Conservation (phyloP, 345 rosid species). For the Acer yangbiense region DNA sequence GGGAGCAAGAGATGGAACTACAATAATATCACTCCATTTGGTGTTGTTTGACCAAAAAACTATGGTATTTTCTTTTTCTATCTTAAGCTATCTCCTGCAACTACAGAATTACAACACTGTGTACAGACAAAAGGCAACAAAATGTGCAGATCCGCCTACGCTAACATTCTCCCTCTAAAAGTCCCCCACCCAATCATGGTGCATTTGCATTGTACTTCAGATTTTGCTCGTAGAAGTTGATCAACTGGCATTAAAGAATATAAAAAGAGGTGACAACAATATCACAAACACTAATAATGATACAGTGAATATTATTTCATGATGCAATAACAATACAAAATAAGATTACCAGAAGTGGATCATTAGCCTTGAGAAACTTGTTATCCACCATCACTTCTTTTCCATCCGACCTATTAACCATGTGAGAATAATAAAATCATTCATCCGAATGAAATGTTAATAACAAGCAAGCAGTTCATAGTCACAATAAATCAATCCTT, state of each 20-base stretch:
- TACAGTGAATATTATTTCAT: background rate
- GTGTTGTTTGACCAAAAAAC: background rate
- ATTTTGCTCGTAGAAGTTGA: constrained; percentile 90
- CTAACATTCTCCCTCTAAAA: constrained; percentile 15
- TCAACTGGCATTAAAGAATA: constrained; percentile 51
- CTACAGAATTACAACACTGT: constrained; percentile 24
- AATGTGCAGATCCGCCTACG: constrained; percentile 1
- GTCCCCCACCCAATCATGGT: constrained; percentile 28
- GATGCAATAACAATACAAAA: background rate
- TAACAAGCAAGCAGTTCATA: background rate
- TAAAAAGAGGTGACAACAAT: background rate
- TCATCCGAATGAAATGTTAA: background rate
- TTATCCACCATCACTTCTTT: constrained; percentile 85
- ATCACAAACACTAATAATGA: constrained; percentile 1
- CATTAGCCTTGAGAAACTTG: constrained; percentile 74
- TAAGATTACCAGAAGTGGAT: constrained; percentile 80
- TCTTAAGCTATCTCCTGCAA: constrained; percentile 24
- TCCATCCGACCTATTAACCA: constrained; percentile 76
- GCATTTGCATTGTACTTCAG: constrained; percentile 69
- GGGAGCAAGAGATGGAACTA: constrained; percentile 4
- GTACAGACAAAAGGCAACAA: constrained; percentile 21
- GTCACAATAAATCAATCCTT: background rate
- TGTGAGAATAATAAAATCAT: background rate
- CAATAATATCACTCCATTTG: constrained; percentile 8
- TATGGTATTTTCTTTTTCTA: background rate